phyloP scores from a whole-genome alignment of 2,329 filamentous ascomycete species.

The Colletotrichum costaricense region DNA sequence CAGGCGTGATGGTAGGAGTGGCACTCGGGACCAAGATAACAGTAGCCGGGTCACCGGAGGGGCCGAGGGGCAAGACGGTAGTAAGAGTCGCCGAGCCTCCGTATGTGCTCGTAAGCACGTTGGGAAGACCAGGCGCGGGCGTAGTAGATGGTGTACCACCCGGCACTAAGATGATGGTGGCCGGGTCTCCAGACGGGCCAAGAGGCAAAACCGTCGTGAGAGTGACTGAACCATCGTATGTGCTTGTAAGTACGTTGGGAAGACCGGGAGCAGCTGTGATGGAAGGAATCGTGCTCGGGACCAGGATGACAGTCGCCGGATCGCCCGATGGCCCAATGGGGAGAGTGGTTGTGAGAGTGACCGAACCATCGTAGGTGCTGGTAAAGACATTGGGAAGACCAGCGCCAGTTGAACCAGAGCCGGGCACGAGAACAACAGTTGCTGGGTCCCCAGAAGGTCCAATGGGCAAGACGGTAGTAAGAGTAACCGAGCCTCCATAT shows the following conservation, averaged over 20 bases:
- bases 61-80: not conserved
- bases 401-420: not conserved
- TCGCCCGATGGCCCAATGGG: not conserved
- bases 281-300: not conserved
- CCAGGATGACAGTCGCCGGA: not conserved
- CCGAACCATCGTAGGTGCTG: slow-evolving; percentile 6
- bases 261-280: not conserved
- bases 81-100: not conserved
- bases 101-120: not conserved
- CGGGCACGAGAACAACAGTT: not conserved
- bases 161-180: not conserved
- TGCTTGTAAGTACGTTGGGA: not conserved
- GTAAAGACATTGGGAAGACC: not conserved
- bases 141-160: not conserved
- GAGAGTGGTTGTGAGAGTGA: not conserved
- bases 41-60: not conserved
- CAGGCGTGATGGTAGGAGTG: not conserved
- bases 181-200: not conserved
- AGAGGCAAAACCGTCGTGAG: not conserved
- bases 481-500: not conserved
- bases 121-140: not conserved
- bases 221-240: not conserved
- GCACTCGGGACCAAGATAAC: not conserved
- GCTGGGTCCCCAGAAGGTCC: not conserved
- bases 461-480: not conserved